Evolutionary conservation across 495 filamentous ascomycete species (phyloP), one percentile per base, ranked within the genome.

Genomic region (Neurospora intermedia): DNA sequence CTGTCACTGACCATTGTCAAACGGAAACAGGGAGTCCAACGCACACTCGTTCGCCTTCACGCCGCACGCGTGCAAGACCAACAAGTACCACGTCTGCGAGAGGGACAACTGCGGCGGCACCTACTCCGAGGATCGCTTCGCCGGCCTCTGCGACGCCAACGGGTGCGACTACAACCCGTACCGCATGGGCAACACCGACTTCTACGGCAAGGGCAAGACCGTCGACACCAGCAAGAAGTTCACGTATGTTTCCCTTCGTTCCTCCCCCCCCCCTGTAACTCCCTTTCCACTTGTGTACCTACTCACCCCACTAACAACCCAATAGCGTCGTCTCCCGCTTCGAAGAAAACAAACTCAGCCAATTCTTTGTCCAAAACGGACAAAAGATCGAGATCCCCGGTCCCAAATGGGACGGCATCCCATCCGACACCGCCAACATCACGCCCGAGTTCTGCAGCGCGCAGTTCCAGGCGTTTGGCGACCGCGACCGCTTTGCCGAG

Each of bases 121-220:
- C 11, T 88, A 88, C 80, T 85, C 83, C 9, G 81, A 82, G 16
- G 80, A 84, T 78, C 81, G 86, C 76, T 88, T 85, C 77, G 82
- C 82, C 70, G 89, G 87, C 69, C 85, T 87, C 72, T 94, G 92
- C 78, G 92, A 94, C 76, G 89, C 92, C 75, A 90, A 86, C 81
- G 85, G 85, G 70, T 94, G 92, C 81, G 91, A 93, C 77, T 92
- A 90, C 87, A 94, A 94, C 87, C 86, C 90, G 7, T 93, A 89
- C 87, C 87, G 87, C 74, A 85, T 89, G 83, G 90, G 91, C 70
- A 85, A 88, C 81, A 82, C 79, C 38, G 80, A 80, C 77, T 93
- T 91, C 86, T 92, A 87, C 81, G 91, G 90, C 69, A 81, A 84
- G 43, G 86, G 87, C 76, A 84, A 83, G 82, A 89, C 80, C 7